phyloP scores from a whole-genome alignment of 164 flowering plant species.

The Chimonanthus salicifolius region DNA sequence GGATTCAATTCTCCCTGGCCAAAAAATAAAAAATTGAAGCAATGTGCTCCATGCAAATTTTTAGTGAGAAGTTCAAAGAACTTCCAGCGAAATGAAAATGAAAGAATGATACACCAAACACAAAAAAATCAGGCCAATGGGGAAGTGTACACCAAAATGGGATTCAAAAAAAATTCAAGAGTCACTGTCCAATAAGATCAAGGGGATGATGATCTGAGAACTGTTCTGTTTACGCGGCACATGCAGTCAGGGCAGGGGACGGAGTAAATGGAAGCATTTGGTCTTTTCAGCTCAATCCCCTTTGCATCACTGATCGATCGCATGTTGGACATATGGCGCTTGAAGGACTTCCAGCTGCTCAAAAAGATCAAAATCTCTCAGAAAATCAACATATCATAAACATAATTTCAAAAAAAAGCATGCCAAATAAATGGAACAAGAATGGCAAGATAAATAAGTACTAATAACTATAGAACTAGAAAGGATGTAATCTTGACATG shows the following conservation, averaged over 20 bases:
- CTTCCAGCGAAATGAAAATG: neutral
- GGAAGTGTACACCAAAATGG: slow-evolving; percentile 2
- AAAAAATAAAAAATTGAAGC: slow-evolving; percentile 3
- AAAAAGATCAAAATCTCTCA: neutral
- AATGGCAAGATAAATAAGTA: too few species aligned
- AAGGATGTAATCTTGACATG: too few species aligned
- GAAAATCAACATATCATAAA: neutral
- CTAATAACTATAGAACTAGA: too few species aligned
- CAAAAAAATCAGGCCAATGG: slow-evolving; percentile 6
- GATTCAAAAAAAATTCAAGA: slow-evolving; percentile 13
- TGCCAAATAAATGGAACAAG: too few species aligned
- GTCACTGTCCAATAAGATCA: slow-evolving; percentile 17
- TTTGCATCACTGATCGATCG: slow-evolving; percentile 82
- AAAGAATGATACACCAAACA: slow-evolving; percentile 8
- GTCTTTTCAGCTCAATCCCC: slow-evolving; percentile 72
- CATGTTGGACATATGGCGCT: slow-evolving; percentile 76
- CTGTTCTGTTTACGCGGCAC: slow-evolving; percentile 59
- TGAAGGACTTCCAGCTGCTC: slow-evolving; percentile 86
- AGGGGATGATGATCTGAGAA: slow-evolving; percentile 37
- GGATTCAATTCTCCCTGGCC: slow-evolving; percentile 4
- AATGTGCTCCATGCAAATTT: slow-evolving; percentile 1
- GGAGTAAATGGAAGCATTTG: slow-evolving; percentile 73
- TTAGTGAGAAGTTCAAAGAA: neutral
- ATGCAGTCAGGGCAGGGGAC: slow-evolving; percentile 96
- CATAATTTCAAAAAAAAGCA: neutral